Conservation (phyloP, 2,329 filamentous ascomycete genomes). For the Xylaria sp. region DNA sequence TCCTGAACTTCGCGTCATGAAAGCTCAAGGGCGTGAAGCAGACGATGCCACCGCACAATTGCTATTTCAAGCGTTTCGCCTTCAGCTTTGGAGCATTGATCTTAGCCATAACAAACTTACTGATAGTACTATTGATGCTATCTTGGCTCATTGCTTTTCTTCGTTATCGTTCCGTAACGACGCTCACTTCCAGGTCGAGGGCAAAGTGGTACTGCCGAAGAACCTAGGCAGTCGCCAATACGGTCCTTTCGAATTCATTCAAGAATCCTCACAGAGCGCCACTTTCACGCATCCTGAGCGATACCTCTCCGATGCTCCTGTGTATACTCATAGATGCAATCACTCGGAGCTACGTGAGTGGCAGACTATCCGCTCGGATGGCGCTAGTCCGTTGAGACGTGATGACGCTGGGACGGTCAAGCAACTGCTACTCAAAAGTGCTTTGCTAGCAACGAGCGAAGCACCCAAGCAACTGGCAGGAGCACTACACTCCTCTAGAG, state of each 20-base stretch:
- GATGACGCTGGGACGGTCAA: constrained; percentile 46
- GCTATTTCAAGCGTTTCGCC: constrained; percentile 44
- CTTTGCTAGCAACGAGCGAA: constrained; percentile 16
- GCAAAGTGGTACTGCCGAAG: constrained; percentile 44
- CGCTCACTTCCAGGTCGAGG: constrained; percentile 53
- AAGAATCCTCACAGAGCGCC: constrained; percentile 54
- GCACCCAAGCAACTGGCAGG: constrained; percentile 29
- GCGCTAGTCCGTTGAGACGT: constrained; percentile 37
- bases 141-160: constrained; percentile 45
- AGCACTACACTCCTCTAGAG: constrained; percentile 35
- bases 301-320: constrained; percentile 56
- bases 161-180: constrained; percentile 43
- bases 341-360: constrained; percentile 35
- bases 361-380: constrained; percentile 45
- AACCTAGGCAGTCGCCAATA: constrained; percentile 43
- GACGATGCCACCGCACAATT: constrained; percentile 46
- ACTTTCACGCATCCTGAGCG: constrained; percentile 53
- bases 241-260: constrained; percentile 51
- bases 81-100: constrained; percentile 63
- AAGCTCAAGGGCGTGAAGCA: constrained; percentile 54
- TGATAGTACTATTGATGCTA: constrained; percentile 48
- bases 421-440: constrained; percentile 35
- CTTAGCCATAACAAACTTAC: constrained; percentile 58
- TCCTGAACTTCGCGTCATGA: constrained; percentile 58
- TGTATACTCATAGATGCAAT: constrained; percentile 42